Evolutionary conservation across 805 yeast genomes (phyloP).

Genomic region (Yarrowia sp.): DNA sequence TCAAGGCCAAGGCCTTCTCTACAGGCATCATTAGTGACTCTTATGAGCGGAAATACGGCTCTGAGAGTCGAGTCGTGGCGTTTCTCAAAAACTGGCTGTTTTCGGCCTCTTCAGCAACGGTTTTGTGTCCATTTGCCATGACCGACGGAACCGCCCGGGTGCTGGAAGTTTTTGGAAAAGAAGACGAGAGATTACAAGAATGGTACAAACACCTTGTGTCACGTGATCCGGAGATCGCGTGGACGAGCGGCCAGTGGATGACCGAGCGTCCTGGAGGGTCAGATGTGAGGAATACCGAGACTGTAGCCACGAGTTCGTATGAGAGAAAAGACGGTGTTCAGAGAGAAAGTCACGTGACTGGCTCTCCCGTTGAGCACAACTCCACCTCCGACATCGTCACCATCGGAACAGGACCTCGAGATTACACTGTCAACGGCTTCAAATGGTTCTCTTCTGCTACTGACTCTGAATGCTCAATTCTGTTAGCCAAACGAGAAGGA

Average conservation of each 20-base stretch:
- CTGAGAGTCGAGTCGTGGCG: constrained; percentile 45
- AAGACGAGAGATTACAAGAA: constrained; percentile 41
- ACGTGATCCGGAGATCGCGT: constrained; percentile 45
- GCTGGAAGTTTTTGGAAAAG: constrained; percentile 42
- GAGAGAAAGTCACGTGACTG: too few species aligned
- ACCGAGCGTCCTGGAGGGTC: constrained; percentile 50
- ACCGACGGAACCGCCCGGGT: constrained; percentile 50
- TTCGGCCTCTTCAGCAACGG: constrained; percentile 48
- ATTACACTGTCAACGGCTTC: constrained; percentile 46
- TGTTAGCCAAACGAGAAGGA: constrained; percentile 45
- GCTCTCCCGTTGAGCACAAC: background rate
- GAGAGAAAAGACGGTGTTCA: background rate
- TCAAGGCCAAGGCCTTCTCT: constrained; percentile 43
- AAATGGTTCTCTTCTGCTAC: constrained; percentile 51
- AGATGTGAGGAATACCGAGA: constrained; percentile 48
- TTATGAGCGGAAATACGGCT: constrained; percentile 45
- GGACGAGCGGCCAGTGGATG: constrained; percentile 52
- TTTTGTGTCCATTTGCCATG: constrained; percentile 50
- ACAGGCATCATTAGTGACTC: constrained; percentile 47
- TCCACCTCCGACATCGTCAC: constrained; percentile 12
- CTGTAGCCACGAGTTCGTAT: constrained; percentile 43
- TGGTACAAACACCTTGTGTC: constrained; percentile 43
- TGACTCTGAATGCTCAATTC: constrained; percentile 47
- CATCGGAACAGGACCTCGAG: constrained; percentile 1
- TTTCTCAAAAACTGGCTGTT: constrained; percentile 46